Percentiles rank a stretch among this genome's conserved stretches.
phyloP scores from a whole-genome alignment of 2,329 filamentous ascomycete genomes.

The Talaromyces sp. region DNA sequence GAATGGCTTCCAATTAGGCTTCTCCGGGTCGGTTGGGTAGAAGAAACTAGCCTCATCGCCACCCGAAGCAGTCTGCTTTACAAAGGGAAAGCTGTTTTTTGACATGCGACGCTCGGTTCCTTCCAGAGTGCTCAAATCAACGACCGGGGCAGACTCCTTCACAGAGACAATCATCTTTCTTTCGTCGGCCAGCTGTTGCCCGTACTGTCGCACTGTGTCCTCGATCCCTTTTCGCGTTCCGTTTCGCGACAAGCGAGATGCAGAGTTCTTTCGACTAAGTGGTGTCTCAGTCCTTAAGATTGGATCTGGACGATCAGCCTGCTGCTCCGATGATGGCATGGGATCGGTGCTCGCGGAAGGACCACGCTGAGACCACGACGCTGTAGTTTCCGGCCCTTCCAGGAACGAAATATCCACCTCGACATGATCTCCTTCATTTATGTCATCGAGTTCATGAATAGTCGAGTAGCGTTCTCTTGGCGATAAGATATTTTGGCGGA shows the following conservation, averaged over 20 bases:
- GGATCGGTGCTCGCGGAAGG: background rate
- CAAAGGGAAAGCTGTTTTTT: background rate
- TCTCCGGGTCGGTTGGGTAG: conserved; percentile 27
- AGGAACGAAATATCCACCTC: conserved; percentile 16
- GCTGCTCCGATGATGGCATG: background rate
- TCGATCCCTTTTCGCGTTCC: background rate
- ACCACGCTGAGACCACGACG: background rate
- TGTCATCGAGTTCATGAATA: conserved; percentile 12
- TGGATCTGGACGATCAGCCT: background rate
- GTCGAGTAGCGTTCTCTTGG: conserved; percentile 4
- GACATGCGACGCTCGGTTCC: conserved; percentile 14
- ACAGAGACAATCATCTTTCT: conserved; percentile 40
- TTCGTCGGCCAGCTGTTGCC: conserved; percentile 38
- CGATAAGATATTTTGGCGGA: conserved; percentile 1
- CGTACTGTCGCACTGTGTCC: conserved; percentile 26
- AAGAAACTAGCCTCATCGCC: conserved; percentile 28
- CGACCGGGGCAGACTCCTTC: conserved; percentile 24
- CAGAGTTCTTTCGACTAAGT: background rate
- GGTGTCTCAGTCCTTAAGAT: background rate
- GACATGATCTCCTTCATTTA: conserved; percentile 6
- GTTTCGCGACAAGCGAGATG: conserved; percentile 8
- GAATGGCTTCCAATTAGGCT: conserved; percentile 31
- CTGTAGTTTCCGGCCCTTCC: conserved; percentile 11
- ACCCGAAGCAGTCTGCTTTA: conserved; percentile 12
- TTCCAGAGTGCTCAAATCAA: conserved; percentile 40